A percentile compares a stretch with the other conserved stretches of the same genome.
These are phyloP conservation scores for Didymella keratinophila DNA, from an alignment of 2,329 filamentous ascomycete species.

Conservation along the genomic window DNA sequence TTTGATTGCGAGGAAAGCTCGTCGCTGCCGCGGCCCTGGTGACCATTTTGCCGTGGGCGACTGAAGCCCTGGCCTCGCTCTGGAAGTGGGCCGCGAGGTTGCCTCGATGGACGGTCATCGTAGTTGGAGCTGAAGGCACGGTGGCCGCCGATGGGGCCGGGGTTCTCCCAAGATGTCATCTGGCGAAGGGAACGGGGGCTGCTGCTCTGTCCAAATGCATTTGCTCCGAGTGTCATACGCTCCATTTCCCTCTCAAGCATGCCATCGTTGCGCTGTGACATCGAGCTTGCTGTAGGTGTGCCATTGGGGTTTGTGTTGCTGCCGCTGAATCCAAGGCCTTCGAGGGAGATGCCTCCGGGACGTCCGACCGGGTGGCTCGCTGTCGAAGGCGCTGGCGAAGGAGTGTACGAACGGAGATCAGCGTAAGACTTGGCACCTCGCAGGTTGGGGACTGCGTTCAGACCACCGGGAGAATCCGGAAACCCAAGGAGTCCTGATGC, in stretches of 20 bases:
- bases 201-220: conserved; percentile 54
- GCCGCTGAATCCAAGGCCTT: conserved; percentile 57
- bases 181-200: conserved; percentile 67
- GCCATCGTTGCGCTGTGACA: conserved; percentile 63
- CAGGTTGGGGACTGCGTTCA: conserved; percentile 78
- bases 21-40: conserved; percentile 68
- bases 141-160: conserved; percentile 70
- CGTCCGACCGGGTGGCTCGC: conserved; percentile 81
- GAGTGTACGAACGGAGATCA: conserved; percentile 92
- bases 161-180: conserved; percentile 68
- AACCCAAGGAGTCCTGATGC: conserved; percentile 79
- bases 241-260: conserved; percentile 70
- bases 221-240: conserved; percentile 63
- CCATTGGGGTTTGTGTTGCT: conserved; percentile 72
- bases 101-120: conserved; percentile 67
- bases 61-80: conserved; percentile 67
- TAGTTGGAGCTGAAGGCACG: conserved; percentile 68
- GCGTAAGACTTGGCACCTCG: conserved; percentile 96
- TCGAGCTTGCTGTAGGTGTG: conserved; percentile 64
- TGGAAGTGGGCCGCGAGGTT: conserved; percentile 67
- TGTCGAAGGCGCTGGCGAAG: conserved; percentile 88
- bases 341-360: conserved; percentile 62
- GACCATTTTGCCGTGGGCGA: conserved; percentile 66
- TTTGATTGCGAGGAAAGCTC: conserved; percentile 68
- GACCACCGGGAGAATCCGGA: conserved; percentile 75